phyloP scores from a whole-genome alignment of 163 green algal species.

The Scenedesmus sp. region DNA sequence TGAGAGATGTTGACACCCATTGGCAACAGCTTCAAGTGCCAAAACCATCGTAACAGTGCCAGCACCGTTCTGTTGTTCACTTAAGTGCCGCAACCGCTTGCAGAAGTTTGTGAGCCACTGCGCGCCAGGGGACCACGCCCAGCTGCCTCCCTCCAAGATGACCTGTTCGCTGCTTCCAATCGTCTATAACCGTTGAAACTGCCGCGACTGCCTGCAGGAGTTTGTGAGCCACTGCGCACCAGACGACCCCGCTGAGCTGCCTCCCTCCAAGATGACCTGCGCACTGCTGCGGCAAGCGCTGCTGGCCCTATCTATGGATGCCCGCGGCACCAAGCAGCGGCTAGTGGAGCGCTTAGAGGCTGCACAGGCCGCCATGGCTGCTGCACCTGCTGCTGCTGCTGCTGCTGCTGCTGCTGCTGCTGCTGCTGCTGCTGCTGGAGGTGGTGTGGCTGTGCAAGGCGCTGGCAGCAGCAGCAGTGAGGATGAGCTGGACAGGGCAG shows the following conservation, averaged over 20 bases:
- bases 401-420: constrained; percentile 17
- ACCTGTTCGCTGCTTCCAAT: too few species aligned
- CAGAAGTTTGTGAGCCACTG: constrained; percentile 65
- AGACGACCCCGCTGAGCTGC: constrained; percentile 55
- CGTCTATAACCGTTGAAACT: too few species aligned
- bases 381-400: background rate
- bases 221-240: constrained; percentile 70
- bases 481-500: constrained; percentile 50
- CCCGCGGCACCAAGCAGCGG: constrained; percentile 63
- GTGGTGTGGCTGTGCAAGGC: too few species aligned
- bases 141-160: constrained; percentile 1
- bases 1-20: too few species aligned
- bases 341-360: constrained; percentile 61
- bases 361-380: background rate
- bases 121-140: constrained; percentile 62
- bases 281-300: constrained; percentile 59
- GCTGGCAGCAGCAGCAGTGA: constrained; percentile 41
- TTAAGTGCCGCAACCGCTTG: too few species aligned
- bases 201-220: constrained; percentile 13
- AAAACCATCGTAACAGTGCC: too few species aligned
- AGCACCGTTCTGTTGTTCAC: too few species aligned
- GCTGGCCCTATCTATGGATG: constrained; percentile 54
- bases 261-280: constrained; percentile 66
- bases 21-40: too few species aligned
- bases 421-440: background rate